These are phyloP conservation scores for Vitis rupestris DNA, from an alignment of 164 flowering plant genomes.

Conservation along the genomic window DNA sequence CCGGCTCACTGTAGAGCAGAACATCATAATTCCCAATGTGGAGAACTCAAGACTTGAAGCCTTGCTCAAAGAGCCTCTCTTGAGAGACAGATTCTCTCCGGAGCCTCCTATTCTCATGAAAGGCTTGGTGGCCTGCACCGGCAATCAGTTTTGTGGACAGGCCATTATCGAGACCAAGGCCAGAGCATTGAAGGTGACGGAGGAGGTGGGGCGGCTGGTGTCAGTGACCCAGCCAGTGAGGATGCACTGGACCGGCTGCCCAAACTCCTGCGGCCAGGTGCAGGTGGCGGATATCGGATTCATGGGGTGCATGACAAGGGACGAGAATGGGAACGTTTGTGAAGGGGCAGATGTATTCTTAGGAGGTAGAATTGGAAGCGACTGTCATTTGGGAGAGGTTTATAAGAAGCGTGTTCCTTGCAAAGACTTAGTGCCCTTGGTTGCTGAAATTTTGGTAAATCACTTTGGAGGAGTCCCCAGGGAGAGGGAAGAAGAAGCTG, in stretches of 20 bases:
- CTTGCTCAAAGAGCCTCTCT: conserved; percentile 67
- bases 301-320: conserved; percentile 96
- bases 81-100: conserved; percentile 60
- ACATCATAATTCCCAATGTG: conserved; percentile 84
- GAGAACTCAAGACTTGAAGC: conserved; percentile 59
- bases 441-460: conserved; percentile 69
- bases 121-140: conserved; percentile 91
- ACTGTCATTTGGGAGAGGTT: conserved; percentile 78
- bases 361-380: conserved; percentile 90
- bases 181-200: conserved; percentile 78
- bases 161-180: conserved; percentile 96
- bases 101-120: conserved; percentile 79
- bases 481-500: conserved; percentile 77
- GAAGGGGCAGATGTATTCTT: conserved; percentile 86
- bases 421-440: conserved; percentile 74
- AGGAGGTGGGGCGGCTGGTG: conserved; percentile 70
- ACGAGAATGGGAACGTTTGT: conserved; percentile 58
- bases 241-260: conserved; percentile 99
- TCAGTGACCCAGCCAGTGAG: conserved; percentile 62
- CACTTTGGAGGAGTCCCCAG: conserved; percentile 83
- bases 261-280: conserved; percentile 87
- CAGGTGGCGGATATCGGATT: conserved; percentile 97
- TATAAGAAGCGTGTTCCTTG: conserved; percentile 87
- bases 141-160: conserved; percentile 95
- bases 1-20: conserved; percentile 92